phyloP scores from a whole-genome alignment of 768 basidiomycete genomes.

The Mycena alexandri region DNA sequence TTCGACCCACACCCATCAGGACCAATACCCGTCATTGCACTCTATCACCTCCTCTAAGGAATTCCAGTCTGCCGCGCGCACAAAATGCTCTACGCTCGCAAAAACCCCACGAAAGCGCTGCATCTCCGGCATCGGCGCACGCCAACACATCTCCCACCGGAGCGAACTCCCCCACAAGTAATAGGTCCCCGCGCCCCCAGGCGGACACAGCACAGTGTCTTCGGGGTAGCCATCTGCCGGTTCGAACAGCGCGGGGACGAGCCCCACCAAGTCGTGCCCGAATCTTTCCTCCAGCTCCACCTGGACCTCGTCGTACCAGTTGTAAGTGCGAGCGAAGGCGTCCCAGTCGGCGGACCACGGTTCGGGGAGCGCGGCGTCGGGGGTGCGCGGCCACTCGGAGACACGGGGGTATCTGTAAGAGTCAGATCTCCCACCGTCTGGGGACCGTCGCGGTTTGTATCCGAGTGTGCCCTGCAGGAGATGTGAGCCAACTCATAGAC shows the following conservation, averaged over 20 bases:
- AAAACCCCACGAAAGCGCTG: background rate
- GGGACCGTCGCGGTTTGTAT: background rate
- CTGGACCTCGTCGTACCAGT: constrained; percentile 3
- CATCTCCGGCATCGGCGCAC: background rate
- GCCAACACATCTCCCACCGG: background rate
- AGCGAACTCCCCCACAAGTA: background rate
- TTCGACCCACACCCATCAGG: too few species aligned
- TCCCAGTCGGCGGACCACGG: constrained; percentile 12
- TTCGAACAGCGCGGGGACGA: constrained; percentile 8
- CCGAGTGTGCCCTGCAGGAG: background rate
- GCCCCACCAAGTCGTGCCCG: background rate
- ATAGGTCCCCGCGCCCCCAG: background rate
- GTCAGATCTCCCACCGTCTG: background rate
- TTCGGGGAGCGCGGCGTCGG: constrained; percentile 13
- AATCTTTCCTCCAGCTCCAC: background rate
- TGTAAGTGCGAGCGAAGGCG: background rate
- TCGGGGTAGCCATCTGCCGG: background rate
- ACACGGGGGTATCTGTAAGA: background rate
- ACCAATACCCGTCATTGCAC: too few species aligned
- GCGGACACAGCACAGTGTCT: background rate
- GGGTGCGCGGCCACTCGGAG: constrained; percentile 5
- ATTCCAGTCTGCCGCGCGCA: background rate
- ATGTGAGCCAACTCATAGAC: background rate
- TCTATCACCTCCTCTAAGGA: background rate
- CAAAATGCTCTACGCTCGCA: constrained; percentile 1